Conservation (phyloP, 2,329 filamentous ascomycete genomes). For the Didymella arachidicola region DNA sequence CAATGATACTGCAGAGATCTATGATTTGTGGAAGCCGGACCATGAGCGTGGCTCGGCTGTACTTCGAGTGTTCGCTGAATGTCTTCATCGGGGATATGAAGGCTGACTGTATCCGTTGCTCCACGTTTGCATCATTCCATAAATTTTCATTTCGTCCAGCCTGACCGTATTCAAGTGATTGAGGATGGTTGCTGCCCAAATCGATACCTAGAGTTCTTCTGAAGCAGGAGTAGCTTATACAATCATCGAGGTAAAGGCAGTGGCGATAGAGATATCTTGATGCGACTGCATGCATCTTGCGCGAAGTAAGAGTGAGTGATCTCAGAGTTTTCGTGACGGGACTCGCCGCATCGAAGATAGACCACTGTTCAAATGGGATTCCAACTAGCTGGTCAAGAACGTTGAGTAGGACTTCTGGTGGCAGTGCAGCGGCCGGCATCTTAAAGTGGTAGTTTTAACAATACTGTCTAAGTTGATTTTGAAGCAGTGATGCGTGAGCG, state of each 20-base stretch:
- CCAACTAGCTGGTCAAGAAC: slow-evolving; percentile 41
- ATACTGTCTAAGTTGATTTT: not conserved
- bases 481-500: not conserved
- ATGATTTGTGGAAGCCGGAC: slow-evolving; percentile 37
- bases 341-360: slow-evolving; percentile 32
- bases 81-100: slow-evolving; percentile 34
- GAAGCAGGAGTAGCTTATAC: slow-evolving; percentile 29
- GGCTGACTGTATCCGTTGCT: slow-evolving; percentile 28
- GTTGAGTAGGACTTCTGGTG: slow-evolving; percentile 37
- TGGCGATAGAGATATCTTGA: slow-evolving; percentile 37
- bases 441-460: no score
- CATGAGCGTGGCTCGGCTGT: slow-evolving; percentile 20
- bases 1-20: slow-evolving; percentile 30
- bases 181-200: slow-evolving; percentile 31
- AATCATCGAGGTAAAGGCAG: slow-evolving; percentile 37
- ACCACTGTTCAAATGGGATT: slow-evolving; percentile 22
- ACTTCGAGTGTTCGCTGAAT: not conserved
- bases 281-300: slow-evolving; percentile 28
- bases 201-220: slow-evolving; percentile 37
- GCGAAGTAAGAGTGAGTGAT: slow-evolving; percentile 37
- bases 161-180: slow-evolving; percentile 32
- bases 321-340: slow-evolving; percentile 35
- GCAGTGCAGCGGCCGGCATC: slow-evolving; percentile 18
- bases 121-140: slow-evolving; percentile 23
- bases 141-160: slow-evolving; percentile 29